Evolutionary conservation across 106 monocot genomes (phyloP).

Genomic region (Xerophyta viscosa): DNA sequence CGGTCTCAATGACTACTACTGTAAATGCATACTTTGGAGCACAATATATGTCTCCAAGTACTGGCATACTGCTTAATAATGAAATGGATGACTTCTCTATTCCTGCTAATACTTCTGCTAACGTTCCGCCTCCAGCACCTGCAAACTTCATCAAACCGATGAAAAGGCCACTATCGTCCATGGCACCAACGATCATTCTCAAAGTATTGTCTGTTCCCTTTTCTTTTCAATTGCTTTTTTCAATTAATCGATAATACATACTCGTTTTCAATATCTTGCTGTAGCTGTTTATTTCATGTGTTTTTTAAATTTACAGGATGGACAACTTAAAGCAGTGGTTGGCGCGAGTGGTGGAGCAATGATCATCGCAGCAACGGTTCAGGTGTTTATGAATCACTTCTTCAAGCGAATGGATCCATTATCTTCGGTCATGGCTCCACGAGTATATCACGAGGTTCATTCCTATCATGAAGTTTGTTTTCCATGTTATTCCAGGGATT

Average conservation of each 20-base stretch:
- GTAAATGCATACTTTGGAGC: slow-evolving; percentile 86
- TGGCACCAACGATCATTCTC: slow-evolving; percentile 81
- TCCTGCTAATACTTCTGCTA: slow-evolving; percentile 31
- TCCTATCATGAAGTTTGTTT: neutral
- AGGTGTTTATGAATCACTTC: slow-evolving; percentile 83
- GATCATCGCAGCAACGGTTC: slow-evolving; percentile 61
- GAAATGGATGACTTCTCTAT: slow-evolving; percentile 98
- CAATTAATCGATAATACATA: too few species aligned
- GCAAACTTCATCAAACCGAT: slow-evolving; percentile 70
- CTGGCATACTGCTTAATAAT: slow-evolving; percentile 94
- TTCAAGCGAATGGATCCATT: slow-evolving; percentile 75
- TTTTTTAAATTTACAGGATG: slow-evolving; percentile 72
- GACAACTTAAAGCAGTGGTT: slow-evolving; percentile 50
- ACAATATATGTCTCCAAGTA: slow-evolving; percentile 47
- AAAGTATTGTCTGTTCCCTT: too few species aligned
- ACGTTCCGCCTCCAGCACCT: slow-evolving; percentile 60
- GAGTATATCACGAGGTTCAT: slow-evolving; percentile 54
- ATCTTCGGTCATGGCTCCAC: slow-evolving; percentile 59
- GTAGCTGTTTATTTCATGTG: too few species aligned
- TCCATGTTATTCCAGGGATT: too few species aligned
- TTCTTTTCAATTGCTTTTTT: neutral
- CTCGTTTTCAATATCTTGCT: too few species aligned
- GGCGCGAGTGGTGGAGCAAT: slow-evolving; percentile 82
- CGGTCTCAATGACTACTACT: slow-evolving; percentile 83
- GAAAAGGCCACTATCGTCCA: slow-evolving; percentile 88